These are phyloP conservation scores for Porcisia hertigi DNA, from an alignment of 208 protist genomes.

Conservation along the genomic window DNA sequence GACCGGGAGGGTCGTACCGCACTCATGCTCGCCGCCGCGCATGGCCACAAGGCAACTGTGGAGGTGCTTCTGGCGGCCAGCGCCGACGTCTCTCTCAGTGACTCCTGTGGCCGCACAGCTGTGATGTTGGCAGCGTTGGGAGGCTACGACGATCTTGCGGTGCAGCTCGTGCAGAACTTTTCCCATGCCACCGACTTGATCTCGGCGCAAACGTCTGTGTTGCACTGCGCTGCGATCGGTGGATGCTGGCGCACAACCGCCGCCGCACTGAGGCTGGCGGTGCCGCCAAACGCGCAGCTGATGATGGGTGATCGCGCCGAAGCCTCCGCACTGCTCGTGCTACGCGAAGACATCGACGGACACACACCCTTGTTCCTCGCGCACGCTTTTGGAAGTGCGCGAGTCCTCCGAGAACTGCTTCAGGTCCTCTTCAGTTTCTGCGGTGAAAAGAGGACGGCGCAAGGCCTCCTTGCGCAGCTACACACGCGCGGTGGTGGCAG, in stretches of 20 bases:
- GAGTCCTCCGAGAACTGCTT: conserved; percentile 52
- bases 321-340: conserved; percentile 23
- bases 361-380: conserved; percentile 72
- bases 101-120: conserved; percentile 63
- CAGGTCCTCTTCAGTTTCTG: conserved; percentile 31
- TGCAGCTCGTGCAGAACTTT: conserved; percentile 65
- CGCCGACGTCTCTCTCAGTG: conserved; percentile 41
- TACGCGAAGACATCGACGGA: conserved; percentile 55
- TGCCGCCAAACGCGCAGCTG: conserved; percentile 16
- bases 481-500: conserved; percentile 9
- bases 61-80: conserved; percentile 67
- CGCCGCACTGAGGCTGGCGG: conserved; percentile 35
- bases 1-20: conserved; percentile 65
- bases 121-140: conserved; percentile 61
- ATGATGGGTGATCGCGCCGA: conserved; percentile 25
- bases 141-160: conserved; percentile 71
- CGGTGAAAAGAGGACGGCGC: conserved; percentile 8
- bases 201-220: conserved; percentile 51
- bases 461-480: conserved; percentile 17
- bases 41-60: conserved; percentile 54
- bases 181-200: conserved; percentile 40
- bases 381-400: conserved; percentile 60
- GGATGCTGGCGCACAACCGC: conserved; percentile 47
- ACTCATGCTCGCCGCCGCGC: conserved; percentile 70
- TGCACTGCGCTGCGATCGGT: conserved; percentile 79